Conservation (phyloP, 495 filamentous ascomycete species). For the Penicillium nucicola region DNA sequence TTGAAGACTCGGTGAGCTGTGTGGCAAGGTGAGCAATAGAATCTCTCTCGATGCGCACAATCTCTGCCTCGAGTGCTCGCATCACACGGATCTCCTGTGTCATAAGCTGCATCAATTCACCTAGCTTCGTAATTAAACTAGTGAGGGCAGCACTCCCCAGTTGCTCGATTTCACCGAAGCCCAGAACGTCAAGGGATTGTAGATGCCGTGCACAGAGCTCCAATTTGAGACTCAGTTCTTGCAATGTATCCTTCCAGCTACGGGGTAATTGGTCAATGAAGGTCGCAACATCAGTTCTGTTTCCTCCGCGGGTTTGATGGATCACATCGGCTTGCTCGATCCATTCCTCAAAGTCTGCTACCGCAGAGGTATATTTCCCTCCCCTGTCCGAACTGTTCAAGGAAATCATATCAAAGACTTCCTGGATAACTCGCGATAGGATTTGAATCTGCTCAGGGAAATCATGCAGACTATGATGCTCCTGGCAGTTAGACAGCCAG, state of each 20-base stretch:
- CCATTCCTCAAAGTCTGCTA: slow-evolving; percentile 45
- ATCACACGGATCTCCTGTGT: slow-evolving; percentile 43
- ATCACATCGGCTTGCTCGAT: slow-evolving; percentile 34
- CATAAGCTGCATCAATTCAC: slow-evolving; percentile 37
- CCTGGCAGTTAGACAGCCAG: slow-evolving; percentile 37
- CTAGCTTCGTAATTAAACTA: slow-evolving; percentile 26
- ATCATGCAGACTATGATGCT: slow-evolving; percentile 23
- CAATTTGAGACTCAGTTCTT: slow-evolving; percentile 33
- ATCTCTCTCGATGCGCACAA: slow-evolving; percentile 35
- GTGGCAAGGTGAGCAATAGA: slow-evolving; percentile 35
- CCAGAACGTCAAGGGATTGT: slow-evolving; percentile 35
- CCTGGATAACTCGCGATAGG: slow-evolving; percentile 42
- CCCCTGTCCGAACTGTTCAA: slow-evolving; percentile 11
- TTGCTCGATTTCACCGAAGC: slow-evolving; percentile 30
- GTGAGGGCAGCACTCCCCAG: slow-evolving; percentile 33
- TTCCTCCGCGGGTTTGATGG: slow-evolving; percentile 20
- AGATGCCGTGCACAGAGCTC: slow-evolving; percentile 39
- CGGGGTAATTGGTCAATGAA: slow-evolving; percentile 44
- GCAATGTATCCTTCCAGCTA: slow-evolving; percentile 41
- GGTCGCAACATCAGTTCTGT: slow-evolving; percentile 6
- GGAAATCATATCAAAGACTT: slow-evolving; percentile 33
- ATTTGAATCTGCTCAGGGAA: slow-evolving; percentile 42
- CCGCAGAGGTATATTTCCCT: slow-evolving; percentile 33
- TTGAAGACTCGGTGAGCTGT: slow-evolving; percentile 18
- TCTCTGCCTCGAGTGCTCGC: slow-evolving; percentile 37